Conservation (phyloP, 2,329 filamentous ascomycete genomes). For the Botryotinia narcissicola region DNA sequence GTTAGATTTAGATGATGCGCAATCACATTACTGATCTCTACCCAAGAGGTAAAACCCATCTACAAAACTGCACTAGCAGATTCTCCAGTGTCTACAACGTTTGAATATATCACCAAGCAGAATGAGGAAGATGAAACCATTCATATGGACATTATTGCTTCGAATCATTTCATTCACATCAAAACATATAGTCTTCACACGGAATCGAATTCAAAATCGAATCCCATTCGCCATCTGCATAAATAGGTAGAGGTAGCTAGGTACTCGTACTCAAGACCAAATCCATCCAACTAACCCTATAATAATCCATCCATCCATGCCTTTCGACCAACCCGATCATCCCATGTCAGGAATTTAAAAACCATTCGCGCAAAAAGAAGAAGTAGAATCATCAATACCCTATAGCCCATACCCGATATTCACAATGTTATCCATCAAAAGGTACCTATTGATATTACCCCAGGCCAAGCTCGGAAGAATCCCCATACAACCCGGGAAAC, state of each 20-base stretch:
- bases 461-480: slow-evolving; percentile 12
- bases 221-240: slow-evolving; percentile 3
- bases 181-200: background rate
- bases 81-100: no score
- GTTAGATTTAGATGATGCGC: no score
- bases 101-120: no score
- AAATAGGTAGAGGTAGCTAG: slow-evolving; percentile 10
- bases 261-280: slow-evolving; percentile 4
- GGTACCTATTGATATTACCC: slow-evolving; percentile 8
- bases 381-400: slow-evolving; percentile 11
- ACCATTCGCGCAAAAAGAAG: slow-evolving; percentile 4
- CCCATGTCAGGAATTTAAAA: background rate
- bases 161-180: background rate
- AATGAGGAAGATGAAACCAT: no score
- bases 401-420: slow-evolving; percentile 6
- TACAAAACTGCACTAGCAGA: no score
- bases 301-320: slow-evolving; percentile 16
- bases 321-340: slow-evolving; percentile 6
- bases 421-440: slow-evolving; percentile 18
- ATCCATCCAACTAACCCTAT: slow-evolving; percentile 5
- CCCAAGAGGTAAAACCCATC: no score
- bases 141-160: background rate
- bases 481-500: slow-evolving; percentile 1
- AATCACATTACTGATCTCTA: no score
- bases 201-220: background rate